Conservation (phyloP, 306 rosid genomes). For the Carpinus viminea region DNA sequence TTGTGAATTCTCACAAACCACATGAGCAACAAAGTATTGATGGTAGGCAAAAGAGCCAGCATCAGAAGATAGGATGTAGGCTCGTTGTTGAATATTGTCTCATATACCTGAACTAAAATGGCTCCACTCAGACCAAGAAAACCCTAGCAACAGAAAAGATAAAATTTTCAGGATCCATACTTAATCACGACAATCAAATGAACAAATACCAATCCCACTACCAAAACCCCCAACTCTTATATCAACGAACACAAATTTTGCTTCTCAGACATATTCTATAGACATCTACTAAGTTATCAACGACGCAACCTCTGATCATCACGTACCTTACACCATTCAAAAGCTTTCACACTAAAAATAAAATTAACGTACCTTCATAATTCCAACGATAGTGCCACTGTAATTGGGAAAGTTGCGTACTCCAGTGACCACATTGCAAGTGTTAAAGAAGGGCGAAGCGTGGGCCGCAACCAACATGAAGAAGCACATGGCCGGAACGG, state of each 20-base stretch:
- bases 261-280: too few species aligned
- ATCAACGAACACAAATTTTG: too few species aligned
- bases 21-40: constrained; percentile 52
- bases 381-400: constrained; percentile 84
- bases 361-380: constrained; percentile 60
- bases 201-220: background rate
- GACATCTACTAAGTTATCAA: background rate
- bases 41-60: constrained; percentile 72
- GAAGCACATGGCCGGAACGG: constrained; percentile 66
- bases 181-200: background rate
- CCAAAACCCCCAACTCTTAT: too few species aligned
- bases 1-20: constrained; percentile 64
- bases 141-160: constrained; percentile 47
- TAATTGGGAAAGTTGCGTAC: constrained; percentile 64
- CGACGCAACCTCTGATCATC: background rate
- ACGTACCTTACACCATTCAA: background rate
- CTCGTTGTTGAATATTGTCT: constrained; percentile 50
- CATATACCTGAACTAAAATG: constrained; percentile 66
- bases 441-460: constrained; percentile 74
- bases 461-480: constrained; percentile 55
- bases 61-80: constrained; percentile 67
- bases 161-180: background rate
- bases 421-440: constrained; percentile 72
- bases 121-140: constrained; percentile 96
- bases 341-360: background rate